A percentile compares a stretch with the other conserved stretches of the same genome.
Conservation (phyloP, 2,329 filamentous ascomycete species). For the Rhinocladiella similis region DNA sequence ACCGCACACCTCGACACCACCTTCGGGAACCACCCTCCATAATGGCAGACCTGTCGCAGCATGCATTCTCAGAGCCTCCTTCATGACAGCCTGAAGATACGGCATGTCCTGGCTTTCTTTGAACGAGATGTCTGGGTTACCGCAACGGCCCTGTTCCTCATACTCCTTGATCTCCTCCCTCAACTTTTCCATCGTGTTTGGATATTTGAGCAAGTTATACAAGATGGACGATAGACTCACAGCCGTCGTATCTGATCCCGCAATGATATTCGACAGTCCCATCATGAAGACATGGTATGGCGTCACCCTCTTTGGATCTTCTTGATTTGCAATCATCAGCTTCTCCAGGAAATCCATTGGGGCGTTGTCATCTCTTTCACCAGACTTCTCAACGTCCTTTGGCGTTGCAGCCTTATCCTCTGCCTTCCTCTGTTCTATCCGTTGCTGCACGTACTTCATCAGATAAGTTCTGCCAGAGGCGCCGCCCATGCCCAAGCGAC, state of each 20-base stretch:
- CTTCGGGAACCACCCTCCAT: conserved; percentile 50
- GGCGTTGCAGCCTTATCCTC: conserved; percentile 15
- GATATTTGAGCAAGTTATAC: conserved; percentile 70
- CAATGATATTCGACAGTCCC: conserved; percentile 33
- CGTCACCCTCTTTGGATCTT: conserved; percentile 45
- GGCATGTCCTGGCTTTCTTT: conserved; percentile 64
- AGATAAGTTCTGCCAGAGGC: conserved; percentile 36
- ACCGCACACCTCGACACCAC: conserved; percentile 45
- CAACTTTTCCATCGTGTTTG: conserved; percentile 33
- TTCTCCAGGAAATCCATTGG: conserved; percentile 46
- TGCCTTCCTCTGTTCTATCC: conserved; percentile 33
- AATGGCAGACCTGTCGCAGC: conserved; percentile 51
- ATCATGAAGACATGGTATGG: conserved; percentile 42
- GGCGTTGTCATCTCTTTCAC: conserved; percentile 16
- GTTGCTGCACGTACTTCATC: conserved; percentile 35
- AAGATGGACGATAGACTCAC: conserved; percentile 66
- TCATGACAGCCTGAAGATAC: conserved; percentile 60
- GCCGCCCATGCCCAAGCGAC: conserved; percentile 34
- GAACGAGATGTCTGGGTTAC: conserved; percentile 49
- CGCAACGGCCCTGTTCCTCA: conserved; percentile 37
- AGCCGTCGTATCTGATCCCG: conserved; percentile 26
- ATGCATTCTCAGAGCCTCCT: conserved; percentile 55
- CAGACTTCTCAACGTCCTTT: conserved; percentile 12
- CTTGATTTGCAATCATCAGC: conserved; percentile 41
- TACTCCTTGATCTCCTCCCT: conserved; percentile 22